Conservation (phyloP, 352 stramenopile species). For the Phytophthora niederhauseri region DNA sequence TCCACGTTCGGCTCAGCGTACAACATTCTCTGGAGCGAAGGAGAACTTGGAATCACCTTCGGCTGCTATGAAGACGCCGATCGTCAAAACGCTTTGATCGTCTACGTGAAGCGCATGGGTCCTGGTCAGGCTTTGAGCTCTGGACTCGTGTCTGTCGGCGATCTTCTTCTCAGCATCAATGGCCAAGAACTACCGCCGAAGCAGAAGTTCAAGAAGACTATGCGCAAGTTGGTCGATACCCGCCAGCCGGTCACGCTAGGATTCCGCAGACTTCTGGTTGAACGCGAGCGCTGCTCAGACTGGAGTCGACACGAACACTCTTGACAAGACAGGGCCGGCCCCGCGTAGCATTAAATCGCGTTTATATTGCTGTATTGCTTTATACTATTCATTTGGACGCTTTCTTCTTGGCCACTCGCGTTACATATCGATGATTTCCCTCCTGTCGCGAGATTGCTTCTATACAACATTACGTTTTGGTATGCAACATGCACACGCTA, state of each 20-base stretch:
- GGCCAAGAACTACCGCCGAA: slow-evolving; percentile 33
- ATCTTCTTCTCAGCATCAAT: slow-evolving; percentile 51
- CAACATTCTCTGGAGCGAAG: slow-evolving; percentile 48
- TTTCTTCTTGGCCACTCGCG: slow-evolving; percentile 7
- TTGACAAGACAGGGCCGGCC: slow-evolving; percentile 8
- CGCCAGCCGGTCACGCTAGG: slow-evolving; percentile 45
- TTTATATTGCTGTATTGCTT: slow-evolving; percentile 41
- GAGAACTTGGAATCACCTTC: slow-evolving; percentile 51
- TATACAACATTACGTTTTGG: slow-evolving; percentile 35
- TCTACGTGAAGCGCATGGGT: slow-evolving; percentile 52
- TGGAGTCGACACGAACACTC: not conserved
- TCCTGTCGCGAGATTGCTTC: slow-evolving; percentile 25
- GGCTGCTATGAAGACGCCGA: slow-evolving; percentile 47
- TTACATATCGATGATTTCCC: slow-evolving; percentile 17
- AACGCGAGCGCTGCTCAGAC: slow-evolving; percentile 35
- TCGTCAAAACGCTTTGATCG: slow-evolving; percentile 33
- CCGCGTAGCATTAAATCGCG: slow-evolving; percentile 23
- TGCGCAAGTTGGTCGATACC: slow-evolving; percentile 37
- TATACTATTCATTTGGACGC: slow-evolving; percentile 42
- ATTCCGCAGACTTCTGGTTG: slow-evolving; percentile 46
- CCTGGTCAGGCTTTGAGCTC: slow-evolving; percentile 40
- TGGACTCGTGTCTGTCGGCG: slow-evolving; percentile 42
- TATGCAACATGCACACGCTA: slow-evolving; percentile 20
- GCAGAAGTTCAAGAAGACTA: slow-evolving; percentile 43
- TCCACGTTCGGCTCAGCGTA: slow-evolving; percentile 29